These are phyloP conservation scores for Aspergillus novofumigatus DNA, from an alignment of 2,329 filamentous ascomycete genomes.

Conservation along the genomic window DNA sequence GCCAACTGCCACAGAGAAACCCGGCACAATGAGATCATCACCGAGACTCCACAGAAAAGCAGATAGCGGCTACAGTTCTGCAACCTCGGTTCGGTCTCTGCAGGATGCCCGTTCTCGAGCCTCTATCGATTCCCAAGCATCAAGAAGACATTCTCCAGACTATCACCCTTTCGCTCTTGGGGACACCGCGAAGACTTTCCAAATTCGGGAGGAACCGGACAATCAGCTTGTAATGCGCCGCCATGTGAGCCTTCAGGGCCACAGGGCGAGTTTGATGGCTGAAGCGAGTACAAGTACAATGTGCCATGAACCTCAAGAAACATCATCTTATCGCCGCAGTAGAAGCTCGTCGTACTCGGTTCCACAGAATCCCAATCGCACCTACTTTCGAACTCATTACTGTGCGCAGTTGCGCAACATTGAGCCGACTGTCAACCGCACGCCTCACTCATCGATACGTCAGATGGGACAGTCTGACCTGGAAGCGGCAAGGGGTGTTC, in stretches of 20 bases:
- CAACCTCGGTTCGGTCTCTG: conserved; percentile 28
- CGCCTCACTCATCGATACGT: background rate
- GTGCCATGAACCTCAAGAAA: conserved; percentile 10
- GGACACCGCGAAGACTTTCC: conserved; percentile 9
- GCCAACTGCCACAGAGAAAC: conserved; percentile 9
- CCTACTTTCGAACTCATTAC: conserved; percentile 7
- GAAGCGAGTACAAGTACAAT: conserved; percentile 12
- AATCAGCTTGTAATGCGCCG: conserved; percentile 13
- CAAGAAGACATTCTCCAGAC: conserved; percentile 4
- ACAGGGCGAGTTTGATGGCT: conserved; percentile 7
- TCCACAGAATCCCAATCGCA: background rate
- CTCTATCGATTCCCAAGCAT: conserved; percentile 26
- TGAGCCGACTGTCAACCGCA: conserved; percentile 1
- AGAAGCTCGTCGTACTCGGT: conserved; percentile 11
- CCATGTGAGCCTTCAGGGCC: conserved; percentile 18
- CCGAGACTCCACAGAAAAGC: conserved; percentile 27
- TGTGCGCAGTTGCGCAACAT: conserved; percentile 11
- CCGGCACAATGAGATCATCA: conserved; percentile 13
- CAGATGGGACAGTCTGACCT: background rate
- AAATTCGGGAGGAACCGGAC: conserved; percentile 1
- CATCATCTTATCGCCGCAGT: conserved; percentile 1
- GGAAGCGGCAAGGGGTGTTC: background rate
- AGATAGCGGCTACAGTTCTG: conserved; percentile 39
- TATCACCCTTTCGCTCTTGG: conserved; percentile 15
- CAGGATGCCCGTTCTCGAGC: conserved; percentile 20